These are phyloP conservation scores for Ambrosia trifida DNA, from an alignment of 129 eudicot species.

Conservation along the genomic window DNA sequence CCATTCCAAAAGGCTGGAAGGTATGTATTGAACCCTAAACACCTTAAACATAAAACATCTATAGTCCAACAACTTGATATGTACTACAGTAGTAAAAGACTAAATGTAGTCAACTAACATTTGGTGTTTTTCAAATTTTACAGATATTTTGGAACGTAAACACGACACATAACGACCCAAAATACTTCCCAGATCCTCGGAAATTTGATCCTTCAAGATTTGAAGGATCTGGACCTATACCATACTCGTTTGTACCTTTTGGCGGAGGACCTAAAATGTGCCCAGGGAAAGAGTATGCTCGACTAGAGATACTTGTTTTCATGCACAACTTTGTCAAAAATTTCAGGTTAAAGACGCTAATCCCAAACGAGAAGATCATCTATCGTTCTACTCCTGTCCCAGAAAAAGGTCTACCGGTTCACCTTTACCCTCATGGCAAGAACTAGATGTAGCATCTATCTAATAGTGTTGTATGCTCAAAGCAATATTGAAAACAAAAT, in stretches of 20 bases:
- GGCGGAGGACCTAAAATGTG: slow-evolving; percentile 56
- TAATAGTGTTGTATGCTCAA: background rate
- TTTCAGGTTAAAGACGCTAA: slow-evolving; percentile 36
- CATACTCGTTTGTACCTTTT: slow-evolving; percentile 42
- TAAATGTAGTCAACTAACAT: background rate
- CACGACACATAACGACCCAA: slow-evolving; percentile 39
- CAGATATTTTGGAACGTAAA: slow-evolving; percentile 45
- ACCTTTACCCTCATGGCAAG: slow-evolving; percentile 35
- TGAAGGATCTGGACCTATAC: slow-evolving; percentile 46
- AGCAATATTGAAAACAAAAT: background rate
- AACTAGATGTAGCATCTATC: background rate
- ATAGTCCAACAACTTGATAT: background rate
- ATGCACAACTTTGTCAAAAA: slow-evolving; percentile 44
- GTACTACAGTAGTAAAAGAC: no score
- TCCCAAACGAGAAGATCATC: slow-evolving; percentile 36
- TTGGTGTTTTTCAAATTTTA: background rate
- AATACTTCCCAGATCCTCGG: slow-evolving; percentile 41
- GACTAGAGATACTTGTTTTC: slow-evolving; percentile 46
- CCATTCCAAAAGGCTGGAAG: slow-evolving; percentile 47
- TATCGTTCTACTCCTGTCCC: slow-evolving; percentile 44
- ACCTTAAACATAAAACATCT: background rate
- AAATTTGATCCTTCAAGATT: slow-evolving; percentile 50
- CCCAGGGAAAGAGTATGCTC: slow-evolving; percentile 49
- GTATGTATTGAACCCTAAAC: slow-evolving; percentile 17
- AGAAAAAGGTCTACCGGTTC: slow-evolving; percentile 37